Base-by-base conservation (phyloP, 2,329 filamentous ascomycete genomes). In the Aureobasidium sp. region DNA sequence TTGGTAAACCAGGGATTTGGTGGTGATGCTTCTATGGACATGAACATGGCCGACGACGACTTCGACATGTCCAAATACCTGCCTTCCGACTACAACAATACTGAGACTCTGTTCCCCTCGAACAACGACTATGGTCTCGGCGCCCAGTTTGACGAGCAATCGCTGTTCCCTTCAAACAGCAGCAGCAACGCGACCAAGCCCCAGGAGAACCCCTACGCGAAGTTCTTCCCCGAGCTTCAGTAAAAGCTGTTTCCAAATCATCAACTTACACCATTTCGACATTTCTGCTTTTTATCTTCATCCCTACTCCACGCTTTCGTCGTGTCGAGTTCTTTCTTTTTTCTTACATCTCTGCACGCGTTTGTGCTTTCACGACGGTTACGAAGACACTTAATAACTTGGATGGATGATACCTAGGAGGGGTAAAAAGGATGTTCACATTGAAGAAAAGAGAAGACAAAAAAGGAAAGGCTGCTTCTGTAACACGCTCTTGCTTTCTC, bases 191-290 rank as follows among this genome's bases (percentile, higher is more conserved):
- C 34, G 5, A n/a, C 10, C 9, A 37, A 29, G 32, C 7, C 23
- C 26, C 41, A 59, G 32, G 42, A 61, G 23, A 62, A 62, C 27
- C 60, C 60, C 26, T 62, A 62, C n/a, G 42, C 42, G 5, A 23
- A 50, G n/a, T 57, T 48, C 29, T 62, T 62, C 36, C 60, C 60
- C 7, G 60, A 62, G 60, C 51, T 62, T 13, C 26, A 62, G 44
- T 42, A 58, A 27, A 27, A 27, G 36, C 6, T 32, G 34, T 23
- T 27, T 36, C 9, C 15, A 36, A 32, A 26, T 41, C 51, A 55
- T 55, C 36, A 12, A 17, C 20, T 20, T 12, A 29, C 17, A 42
- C 17, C 41, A 29, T 27, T 52, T 44, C 56, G 27, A 51, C 36
- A 32, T 39, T 52, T 44, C 23, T 61, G 47, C 37, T 37, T 41